Evolutionary conservation across 1,284 basidiomycete species (phyloP).

Genomic region (Dichomitus squalens): DNA sequence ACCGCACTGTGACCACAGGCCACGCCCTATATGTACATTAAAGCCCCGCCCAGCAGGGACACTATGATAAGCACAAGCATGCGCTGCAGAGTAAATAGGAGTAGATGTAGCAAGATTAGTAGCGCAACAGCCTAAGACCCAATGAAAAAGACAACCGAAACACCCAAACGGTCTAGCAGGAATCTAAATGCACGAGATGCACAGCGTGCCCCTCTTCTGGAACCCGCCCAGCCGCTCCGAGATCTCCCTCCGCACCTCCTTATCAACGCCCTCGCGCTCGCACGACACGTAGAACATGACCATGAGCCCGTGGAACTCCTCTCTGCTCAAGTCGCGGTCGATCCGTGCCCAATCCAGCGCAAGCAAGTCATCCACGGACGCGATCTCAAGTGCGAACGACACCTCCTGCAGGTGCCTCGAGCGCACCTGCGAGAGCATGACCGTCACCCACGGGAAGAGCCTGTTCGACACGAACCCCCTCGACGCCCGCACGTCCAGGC

Average conservation of each 20-base stretch:
- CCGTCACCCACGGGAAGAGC: constrained; percentile 32
- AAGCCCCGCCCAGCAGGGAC: no score
- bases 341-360: constrained; percentile 35
- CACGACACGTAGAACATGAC: constrained; percentile 33
- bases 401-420: constrained; percentile 28
- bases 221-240: constrained; percentile 25
- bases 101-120: no score
- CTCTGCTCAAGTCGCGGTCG: constrained; percentile 28
- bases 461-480: constrained; percentile 29
- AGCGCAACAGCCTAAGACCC: background rate
- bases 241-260: constrained; percentile 26
- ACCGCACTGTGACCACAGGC: no score
- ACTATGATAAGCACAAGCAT: no score
- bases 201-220: constrained; percentile 27
- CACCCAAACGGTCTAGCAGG: background rate
- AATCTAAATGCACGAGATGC: constrained; percentile 29
- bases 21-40: no score
- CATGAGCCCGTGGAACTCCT: constrained; percentile 30
- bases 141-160: background rate
- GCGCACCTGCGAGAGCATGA: constrained; percentile 28
- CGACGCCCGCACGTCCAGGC: constrained; percentile 30
- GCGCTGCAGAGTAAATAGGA: no score
- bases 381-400: constrained; percentile 33
- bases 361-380: constrained; percentile 25
- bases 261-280: constrained; percentile 19